Evolutionary conservation across 2,329 filamentous ascomycete genomes (phyloP).

Genomic region (Thyridium curvatum): DNA sequence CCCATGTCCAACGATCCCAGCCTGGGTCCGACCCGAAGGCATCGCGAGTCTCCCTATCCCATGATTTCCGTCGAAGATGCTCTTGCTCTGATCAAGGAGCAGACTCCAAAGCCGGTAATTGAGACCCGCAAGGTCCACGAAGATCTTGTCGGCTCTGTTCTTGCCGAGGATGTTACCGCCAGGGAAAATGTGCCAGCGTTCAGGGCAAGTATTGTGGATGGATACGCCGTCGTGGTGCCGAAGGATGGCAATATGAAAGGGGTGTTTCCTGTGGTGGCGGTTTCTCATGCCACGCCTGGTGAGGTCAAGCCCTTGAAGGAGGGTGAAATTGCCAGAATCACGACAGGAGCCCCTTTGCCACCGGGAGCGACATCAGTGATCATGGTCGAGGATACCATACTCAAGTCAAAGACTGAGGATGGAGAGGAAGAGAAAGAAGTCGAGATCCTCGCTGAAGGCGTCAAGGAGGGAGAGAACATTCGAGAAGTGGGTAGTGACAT

Average conservation of each 20-base stretch:
- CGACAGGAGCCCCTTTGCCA: conserved; percentile 87
- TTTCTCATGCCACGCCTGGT: conserved; percentile 78
- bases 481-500: conserved; percentile 90
- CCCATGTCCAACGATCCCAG: conserved; percentile 54
- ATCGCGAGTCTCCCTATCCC: conserved; percentile 83
- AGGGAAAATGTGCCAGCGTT: conserved; percentile 85
- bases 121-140: conserved; percentile 55
- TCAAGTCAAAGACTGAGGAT: conserved; percentile 71
- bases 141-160: conserved; percentile 65
- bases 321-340: conserved; percentile 83
- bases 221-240: conserved; percentile 76
- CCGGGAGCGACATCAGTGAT: conserved; percentile 85
- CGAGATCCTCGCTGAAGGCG: conserved; percentile 73
- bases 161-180: conserved; percentile 78
- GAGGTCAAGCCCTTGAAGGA: conserved; percentile 58
- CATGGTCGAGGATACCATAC: conserved; percentile 90
- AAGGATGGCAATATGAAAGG: conserved; percentile 63
- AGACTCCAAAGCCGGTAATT: conserved; percentile 60
- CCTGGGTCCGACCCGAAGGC: conserved; percentile 60
- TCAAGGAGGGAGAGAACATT: conserved; percentile 78
- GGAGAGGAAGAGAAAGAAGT: conserved; percentile 80
- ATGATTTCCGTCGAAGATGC: conserved; percentile 87
- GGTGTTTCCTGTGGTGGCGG: conserved; percentile 75
- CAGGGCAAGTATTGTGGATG: conserved; percentile 92
- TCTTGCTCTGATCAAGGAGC: conserved; percentile 61